Percentiles rank a stretch among this genome's conserved stretches.
These are phyloP conservation scores for Canariomyces notabilis DNA, from an alignment of 2,329 filamentous ascomycete species.

Conservation along the genomic window DNA sequence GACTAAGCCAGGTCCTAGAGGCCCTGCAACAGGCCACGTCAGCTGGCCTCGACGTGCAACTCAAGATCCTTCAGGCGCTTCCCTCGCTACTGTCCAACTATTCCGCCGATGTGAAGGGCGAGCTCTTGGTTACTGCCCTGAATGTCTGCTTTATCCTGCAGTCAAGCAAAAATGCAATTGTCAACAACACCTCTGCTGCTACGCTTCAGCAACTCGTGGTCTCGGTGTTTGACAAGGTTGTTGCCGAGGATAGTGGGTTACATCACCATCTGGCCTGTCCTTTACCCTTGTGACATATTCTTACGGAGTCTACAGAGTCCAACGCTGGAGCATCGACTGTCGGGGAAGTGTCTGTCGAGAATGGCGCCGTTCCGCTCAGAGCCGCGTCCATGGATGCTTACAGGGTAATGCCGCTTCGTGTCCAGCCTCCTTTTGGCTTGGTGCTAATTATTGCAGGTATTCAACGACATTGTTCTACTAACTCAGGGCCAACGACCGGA, in stretches of 20 bases:
- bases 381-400: constrained; percentile 82
- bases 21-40: constrained; percentile 80
- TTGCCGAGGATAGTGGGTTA: constrained; percentile 68
- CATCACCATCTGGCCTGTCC: too few species aligned
- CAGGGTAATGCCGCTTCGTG: constrained; percentile 43
- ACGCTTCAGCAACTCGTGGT: constrained; percentile 92
- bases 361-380: constrained; percentile 61
- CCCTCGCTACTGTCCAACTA: constrained; percentile 91
- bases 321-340: constrained; percentile 50
- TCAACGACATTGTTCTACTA: constrained; percentile 84
- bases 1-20: constrained; percentile 80
- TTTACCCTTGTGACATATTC: background rate
- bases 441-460: constrained; percentile 48
- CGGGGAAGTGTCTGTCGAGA: constrained; percentile 62
- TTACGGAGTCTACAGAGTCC: constrained; percentile 31
- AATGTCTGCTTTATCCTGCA: constrained; percentile 91
- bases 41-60: constrained; percentile 79
- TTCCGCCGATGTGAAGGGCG: constrained; percentile 70
- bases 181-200: constrained; percentile 94
- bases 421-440: background rate
- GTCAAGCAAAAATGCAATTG: constrained; percentile 84
- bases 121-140: constrained; percentile 73
- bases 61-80: constrained; percentile 90
- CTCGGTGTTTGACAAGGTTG: constrained; percentile 88
- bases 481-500: constrained; percentile 79